Percentiles rank a stretch among this genome's conserved stretches.
These are phyloP conservation scores for Nannochloropsis gaditana DNA, from an alignment of 108 stramenopile species.

Conservation along the genomic window DNA sequence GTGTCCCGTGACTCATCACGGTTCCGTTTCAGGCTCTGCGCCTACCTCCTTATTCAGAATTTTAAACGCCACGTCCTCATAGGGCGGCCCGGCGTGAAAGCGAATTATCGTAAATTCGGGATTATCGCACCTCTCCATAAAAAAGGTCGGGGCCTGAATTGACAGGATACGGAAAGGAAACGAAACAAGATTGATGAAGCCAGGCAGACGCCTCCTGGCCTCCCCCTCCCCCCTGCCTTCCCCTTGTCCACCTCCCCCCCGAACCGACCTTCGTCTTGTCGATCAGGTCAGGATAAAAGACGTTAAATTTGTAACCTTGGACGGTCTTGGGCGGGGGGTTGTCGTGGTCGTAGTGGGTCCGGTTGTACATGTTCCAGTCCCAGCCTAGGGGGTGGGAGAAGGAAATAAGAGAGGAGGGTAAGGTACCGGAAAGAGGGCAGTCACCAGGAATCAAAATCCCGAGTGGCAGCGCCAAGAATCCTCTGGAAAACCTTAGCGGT, in stretches of 20 bases:
- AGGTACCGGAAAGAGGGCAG: background rate
- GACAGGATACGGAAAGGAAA: background rate
- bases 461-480: background rate
- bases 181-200: background rate
- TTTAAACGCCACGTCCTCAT: conserved; percentile 99
- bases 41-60: conserved; percentile 53
- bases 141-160: conserved; percentile 71
- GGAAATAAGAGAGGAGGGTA: background rate
- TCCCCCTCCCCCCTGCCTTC: too few relatives aligned
- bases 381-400: background rate
- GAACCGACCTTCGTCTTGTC: conserved; percentile 60
- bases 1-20: background rate
- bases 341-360: conserved; percentile 93
- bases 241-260: too few relatives aligned
- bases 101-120: conserved; percentile 92
- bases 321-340: conserved; percentile 99
- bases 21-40: background rate
- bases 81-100: conserved; percentile 93
- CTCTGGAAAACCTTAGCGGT: background rate
- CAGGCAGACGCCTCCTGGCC: too few relatives aligned
- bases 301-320: conserved; percentile 98
- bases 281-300: conserved; percentile 98
- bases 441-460: too few relatives aligned
- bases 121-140: conserved; percentile 71
- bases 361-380: conserved; percentile 99